Evolutionary conservation across 2,329 filamentous ascomycete species (phyloP).

Genomic region (Zopfia rhizophila): DNA sequence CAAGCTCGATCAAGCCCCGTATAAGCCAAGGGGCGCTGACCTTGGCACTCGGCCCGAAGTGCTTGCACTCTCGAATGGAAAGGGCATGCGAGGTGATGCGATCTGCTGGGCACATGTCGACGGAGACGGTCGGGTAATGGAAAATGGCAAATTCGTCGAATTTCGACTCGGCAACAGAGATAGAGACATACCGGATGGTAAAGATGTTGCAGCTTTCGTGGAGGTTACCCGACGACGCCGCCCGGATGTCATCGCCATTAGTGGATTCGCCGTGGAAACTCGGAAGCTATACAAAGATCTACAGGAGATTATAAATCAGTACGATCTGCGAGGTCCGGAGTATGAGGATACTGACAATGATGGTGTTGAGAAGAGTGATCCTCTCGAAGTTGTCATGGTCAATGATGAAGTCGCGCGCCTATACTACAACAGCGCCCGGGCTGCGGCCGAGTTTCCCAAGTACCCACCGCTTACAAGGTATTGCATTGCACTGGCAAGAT

Average conservation of each 20-base stretch:
- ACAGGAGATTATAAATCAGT: conserved; percentile 79
- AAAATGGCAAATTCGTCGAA: conserved; percentile 88
- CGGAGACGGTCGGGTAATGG: conserved; percentile 87
- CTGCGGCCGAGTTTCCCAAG: conserved; percentile 81
- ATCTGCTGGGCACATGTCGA: conserved; percentile 93
- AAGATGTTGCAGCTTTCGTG: conserved; percentile 75
- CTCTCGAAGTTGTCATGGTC: conserved; percentile 87
- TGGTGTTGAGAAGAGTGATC: conserved; percentile 77
- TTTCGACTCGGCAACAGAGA: conserved; percentile 73
- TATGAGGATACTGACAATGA: conserved; percentile 79
- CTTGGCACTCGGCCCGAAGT: conserved; percentile 89
- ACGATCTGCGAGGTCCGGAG: conserved; percentile 80
- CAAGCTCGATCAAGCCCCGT: conserved; percentile 93
- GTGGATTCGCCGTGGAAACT: conserved; percentile 88
- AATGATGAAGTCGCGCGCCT: conserved; percentile 98
- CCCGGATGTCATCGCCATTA: conserved; percentile 90
- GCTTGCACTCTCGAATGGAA: conserved; percentile 86
- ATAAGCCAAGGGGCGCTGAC: conserved; percentile 92
- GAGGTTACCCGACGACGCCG: conserved; percentile 81
- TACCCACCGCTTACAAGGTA: conserved; percentile 84
- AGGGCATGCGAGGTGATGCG: conserved; percentile 80
- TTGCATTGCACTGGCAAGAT: conserved; percentile 87
- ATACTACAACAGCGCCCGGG: conserved; percentile 90
- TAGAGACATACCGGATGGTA: conserved; percentile 72
- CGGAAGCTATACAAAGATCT: conserved; percentile 84